These are phyloP conservation scores for Linum tenue DNA, from an alignment of 345 rosid genomes.

Conservation along the genomic window DNA sequence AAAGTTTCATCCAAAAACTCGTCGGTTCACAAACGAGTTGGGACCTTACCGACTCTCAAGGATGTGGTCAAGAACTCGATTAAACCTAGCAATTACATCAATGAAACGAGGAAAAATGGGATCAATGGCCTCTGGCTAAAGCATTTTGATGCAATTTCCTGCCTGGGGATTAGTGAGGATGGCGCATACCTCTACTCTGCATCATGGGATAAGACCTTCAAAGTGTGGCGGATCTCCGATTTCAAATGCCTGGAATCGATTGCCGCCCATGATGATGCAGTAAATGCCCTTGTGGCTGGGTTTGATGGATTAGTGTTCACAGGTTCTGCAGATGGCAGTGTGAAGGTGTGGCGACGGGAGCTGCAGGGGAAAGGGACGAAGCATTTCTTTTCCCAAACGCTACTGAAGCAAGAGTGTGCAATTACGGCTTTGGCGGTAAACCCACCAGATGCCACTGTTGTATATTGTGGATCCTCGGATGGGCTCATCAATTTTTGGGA, in stretches of 20 bases:
- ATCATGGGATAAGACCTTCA: background rate
- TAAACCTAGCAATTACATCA: background rate
- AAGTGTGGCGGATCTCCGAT: conserved; percentile 1
- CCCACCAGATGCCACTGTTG: background rate
- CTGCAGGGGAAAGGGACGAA: background rate
- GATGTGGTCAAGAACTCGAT: background rate
- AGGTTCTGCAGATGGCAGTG: background rate
- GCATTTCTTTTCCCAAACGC: background rate
- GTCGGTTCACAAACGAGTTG: background rate
- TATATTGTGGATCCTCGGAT: conserved; percentile 1
- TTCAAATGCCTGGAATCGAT: background rate
- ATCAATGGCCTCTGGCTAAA: background rate
- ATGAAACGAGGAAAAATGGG: background rate
- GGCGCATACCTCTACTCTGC: background rate
- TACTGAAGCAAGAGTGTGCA: background rate
- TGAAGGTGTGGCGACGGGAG: conserved; percentile 6
- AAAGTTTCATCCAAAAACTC: background rate
- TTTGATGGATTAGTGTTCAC: background rate
- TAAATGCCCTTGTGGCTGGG: background rate
- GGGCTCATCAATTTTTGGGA: conserved; percentile 1
- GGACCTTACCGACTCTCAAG: background rate
- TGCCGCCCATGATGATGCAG: background rate
- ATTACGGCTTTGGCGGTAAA: background rate
- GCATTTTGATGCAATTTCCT: background rate
- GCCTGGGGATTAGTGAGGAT: background rate